These are phyloP conservation scores for Eimeria necatrix DNA, from an alignment of 169 alveolate species.

Conservation along the genomic window DNA sequence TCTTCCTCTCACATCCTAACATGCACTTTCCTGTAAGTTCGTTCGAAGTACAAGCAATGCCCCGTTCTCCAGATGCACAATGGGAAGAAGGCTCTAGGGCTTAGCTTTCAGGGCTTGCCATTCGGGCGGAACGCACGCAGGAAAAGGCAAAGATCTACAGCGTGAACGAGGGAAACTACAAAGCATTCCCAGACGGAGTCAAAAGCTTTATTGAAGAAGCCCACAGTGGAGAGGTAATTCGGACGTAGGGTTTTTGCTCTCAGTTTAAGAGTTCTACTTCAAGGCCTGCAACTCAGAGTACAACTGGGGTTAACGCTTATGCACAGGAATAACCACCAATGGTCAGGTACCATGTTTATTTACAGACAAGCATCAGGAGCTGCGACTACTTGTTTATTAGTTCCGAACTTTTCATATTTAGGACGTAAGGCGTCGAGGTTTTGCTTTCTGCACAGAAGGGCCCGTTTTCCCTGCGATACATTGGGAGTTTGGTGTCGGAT, in stretches of 20 bases:
- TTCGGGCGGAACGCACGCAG: background rate
- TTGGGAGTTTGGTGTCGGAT: slow-evolving; percentile 89
- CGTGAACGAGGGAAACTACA: slow-evolving; percentile 87
- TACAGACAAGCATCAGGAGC: too few relatives aligned
- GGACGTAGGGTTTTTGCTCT: background rate
- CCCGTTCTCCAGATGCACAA: background rate
- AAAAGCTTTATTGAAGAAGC: slow-evolving; percentile 76
- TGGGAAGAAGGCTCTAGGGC: background rate
- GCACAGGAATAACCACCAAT: too few relatives aligned
- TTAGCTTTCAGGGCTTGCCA: background rate
- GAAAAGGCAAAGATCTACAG: slow-evolving; percentile 82
- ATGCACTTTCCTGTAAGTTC: slow-evolving; percentile 82
- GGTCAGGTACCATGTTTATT: too few relatives aligned
- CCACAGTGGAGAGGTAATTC: slow-evolving; percentile 68
- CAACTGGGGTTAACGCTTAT: too few relatives aligned
- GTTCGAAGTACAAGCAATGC: background rate
- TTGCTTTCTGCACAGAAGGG: slow-evolving; percentile 10
- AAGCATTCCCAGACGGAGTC: slow-evolving; percentile 83
- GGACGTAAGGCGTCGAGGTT: too few relatives aligned
- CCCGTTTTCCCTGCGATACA: slow-evolving; percentile 84
- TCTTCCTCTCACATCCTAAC: slow-evolving; percentile 84
- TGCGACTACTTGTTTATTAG: too few relatives aligned
- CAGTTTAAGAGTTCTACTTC: background rate
- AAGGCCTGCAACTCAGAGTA: too few relatives aligned
- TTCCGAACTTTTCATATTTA: too few relatives aligned